Evolutionary conservation across 345 rosid genomes (phyloP), one percentile per base, ranked within the genome.

Genomic region (Citrus unshiu): DNA sequence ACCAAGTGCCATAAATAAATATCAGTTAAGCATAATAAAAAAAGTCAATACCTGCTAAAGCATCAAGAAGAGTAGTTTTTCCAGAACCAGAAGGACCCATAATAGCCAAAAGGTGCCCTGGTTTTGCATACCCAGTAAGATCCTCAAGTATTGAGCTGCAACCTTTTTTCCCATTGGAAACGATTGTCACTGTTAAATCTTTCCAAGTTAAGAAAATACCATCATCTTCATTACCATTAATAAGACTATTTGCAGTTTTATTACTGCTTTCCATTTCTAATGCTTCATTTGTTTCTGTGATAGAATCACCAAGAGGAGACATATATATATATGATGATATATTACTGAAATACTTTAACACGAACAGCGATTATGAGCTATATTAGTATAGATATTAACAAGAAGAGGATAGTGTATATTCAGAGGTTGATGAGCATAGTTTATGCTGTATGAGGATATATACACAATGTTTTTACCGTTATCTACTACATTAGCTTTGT

Each of bases 81-180:
- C 93, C 93, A 25, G 79, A 84, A 29, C 93, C 93, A 2, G 93
- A 90, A 70, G 93, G 93, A 61, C 93, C 90, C 93, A 88, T 84
- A 2, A 90, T 84, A 10, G 87, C 90, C 79, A 90, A 69, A 30
- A 90, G 70, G 73, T 87, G 78, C 21, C 91, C 90, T 0, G 93
- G 90, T 10, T 77, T 72, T 12, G 89, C 90, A 68, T 80, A 85
- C 2, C 91, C 93, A 6, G 86, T 86, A 3, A 84, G 35, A 43
- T 83, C 90, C 37, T 80, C 76, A 6, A 90, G 84, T 57, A 88
- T 81, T 3, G 85, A 62, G 64, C 64, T 77, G 77, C 72, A 56
- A 4, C 87, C 85, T 25, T 70, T 69, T 65, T 68, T 76, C 22
- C 81, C 68, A 16, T 77, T 40, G 1, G 81, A n/a, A n/a, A 84